Percentiles rank a stretch among this genome's conserved stretches.
Evolutionary conservation across 2,329 filamentous ascomycete species (phyloP).

Genomic region (Talaromyces funiculosus): DNA sequence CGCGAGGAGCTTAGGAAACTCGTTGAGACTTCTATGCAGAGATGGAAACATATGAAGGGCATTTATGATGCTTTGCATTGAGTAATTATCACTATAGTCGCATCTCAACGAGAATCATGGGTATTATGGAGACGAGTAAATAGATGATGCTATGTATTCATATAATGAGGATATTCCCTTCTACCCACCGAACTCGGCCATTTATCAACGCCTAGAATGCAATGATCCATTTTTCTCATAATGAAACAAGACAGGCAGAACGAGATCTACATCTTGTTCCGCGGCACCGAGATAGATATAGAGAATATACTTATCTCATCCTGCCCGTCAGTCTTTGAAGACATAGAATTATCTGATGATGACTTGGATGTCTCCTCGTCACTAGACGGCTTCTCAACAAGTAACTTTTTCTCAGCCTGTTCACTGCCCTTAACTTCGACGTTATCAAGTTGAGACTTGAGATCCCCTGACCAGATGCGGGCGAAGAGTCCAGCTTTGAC

Average conservation of each 20-base stretch:
- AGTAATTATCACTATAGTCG: not conserved
- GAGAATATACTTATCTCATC: conserved; percentile 8
- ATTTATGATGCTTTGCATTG: conserved; percentile 26
- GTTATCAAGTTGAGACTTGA: conserved; percentile 15
- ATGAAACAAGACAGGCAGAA: not conserved
- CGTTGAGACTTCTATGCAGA: conserved; percentile 53
- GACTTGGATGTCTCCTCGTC: conserved; percentile 28
- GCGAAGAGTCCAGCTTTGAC: conserved; percentile 22
- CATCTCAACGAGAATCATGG: not conserved
- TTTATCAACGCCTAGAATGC: not conserved
- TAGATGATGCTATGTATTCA: not conserved
- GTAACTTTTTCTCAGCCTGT: conserved; percentile 8
- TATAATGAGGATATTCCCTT: too few relatives aligned
- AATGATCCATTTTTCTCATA: not conserved
- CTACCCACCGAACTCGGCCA: not conserved
- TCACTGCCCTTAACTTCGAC: conserved; percentile 6
- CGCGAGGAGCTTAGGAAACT: conserved; percentile 57
- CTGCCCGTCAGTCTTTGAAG: not conserved
- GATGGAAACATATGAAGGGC: conserved; percentile 58
- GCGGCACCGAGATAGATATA: conserved; percentile 11
- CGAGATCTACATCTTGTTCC: not conserved
- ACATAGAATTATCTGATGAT: conserved; percentile 15
- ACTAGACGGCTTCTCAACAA: not conserved
- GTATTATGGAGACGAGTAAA: not conserved
- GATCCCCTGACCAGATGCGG: conserved; percentile 24